Base-by-base conservation (phyloP, 371 early-diverging fungal genomes). In the Thermomucor indicae-seudaticae region DNA sequence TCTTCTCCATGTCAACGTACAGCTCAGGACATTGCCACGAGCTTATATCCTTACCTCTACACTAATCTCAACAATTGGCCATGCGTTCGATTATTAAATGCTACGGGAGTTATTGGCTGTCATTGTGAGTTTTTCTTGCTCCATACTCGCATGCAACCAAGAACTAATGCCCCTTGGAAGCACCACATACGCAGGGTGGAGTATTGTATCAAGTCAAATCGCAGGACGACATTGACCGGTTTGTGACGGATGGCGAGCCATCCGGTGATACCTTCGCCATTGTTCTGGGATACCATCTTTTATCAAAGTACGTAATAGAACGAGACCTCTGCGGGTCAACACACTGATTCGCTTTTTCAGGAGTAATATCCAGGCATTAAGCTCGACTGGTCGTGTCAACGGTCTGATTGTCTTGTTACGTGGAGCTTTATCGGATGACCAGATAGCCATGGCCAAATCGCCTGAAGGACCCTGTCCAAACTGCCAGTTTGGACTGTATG, bases 401-500 rank as follows among this genome's bases (percentile, higher is more conserved):
- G 73, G 73, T 3, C 29, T 73, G 6, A 57, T 73, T 5, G 57
- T 57, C 0, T 22, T 64, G 28, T 31, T 64, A 22, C 35, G 53
- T 19, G 23, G 47, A 14, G 47, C 44, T 3, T 45, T 43, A 47
- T 14, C 44, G 10, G 19, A 23, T 20, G 24, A 34, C 2, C 25
- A 40, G 17, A 42, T 45, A 20, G 35, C 5, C 11, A 24, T 62
- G 10, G 30, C 47, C 6, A 53, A 43, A 19, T 90, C 90, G 3
- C 80, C 84, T 0, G 91, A 90, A 43, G 45, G 65, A 4, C 58
- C 64, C 3, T 86, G 85, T 57, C 91, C 91, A 2, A 86, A 86
- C 43, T 86, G 84, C 46, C 64, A 83, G 47, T 86, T 70, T 69
- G 88, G 86, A 11, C 65, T 88, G 4, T 88, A 88, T 62, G 81